Conservation (phyloP, 2,329 filamentous ascomycete genomes). For the Neonectria magnoliae region DNA sequence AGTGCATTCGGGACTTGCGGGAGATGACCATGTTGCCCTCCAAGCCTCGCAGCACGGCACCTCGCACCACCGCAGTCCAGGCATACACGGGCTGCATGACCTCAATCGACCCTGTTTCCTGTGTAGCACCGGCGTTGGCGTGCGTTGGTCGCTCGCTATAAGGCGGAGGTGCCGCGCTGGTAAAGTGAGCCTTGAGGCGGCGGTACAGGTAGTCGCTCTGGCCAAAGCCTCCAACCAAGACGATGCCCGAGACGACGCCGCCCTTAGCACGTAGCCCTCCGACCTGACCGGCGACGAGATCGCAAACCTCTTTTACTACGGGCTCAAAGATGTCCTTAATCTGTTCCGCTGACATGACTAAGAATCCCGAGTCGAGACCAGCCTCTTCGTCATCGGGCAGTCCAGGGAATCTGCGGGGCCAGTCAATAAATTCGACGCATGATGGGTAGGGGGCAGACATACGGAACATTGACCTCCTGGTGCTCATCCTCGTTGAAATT, state of each 20-base stretch:
- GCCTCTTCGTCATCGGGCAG: conserved; percentile 79
- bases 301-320: conserved; percentile 75
- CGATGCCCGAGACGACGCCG: conserved; percentile 75
- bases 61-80: conserved; percentile 83
- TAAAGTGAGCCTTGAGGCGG: conserved; percentile 75
- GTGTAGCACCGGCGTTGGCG: conserved; percentile 57
- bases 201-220: conserved; percentile 82
- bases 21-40: conserved; percentile 84
- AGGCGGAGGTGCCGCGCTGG: conserved; percentile 64
- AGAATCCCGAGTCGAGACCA: conserved; percentile 78
- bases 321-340: conserved; percentile 81
- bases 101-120: conserved; percentile 70
- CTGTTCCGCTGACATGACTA: conserved; percentile 75
- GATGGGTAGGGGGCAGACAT: conserved; percentile 41
- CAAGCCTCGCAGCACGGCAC: conserved; percentile 77
- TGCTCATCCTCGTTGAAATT: conserved; percentile 85
- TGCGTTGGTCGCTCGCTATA: conserved; percentile 79
- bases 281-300: conserved; percentile 74
- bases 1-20: conserved; percentile 78
- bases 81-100: conserved; percentile 86
- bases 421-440: conserved; percentile 4
- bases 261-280: conserved; percentile 69
- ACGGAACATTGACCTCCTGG: conserved; percentile 80
- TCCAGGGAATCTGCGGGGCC: conserved; percentile 69
- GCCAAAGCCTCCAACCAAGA: conserved; percentile 84